Conservation (phyloP, 164 flowering plant genomes). For the Liriodendron chinense region DNA sequence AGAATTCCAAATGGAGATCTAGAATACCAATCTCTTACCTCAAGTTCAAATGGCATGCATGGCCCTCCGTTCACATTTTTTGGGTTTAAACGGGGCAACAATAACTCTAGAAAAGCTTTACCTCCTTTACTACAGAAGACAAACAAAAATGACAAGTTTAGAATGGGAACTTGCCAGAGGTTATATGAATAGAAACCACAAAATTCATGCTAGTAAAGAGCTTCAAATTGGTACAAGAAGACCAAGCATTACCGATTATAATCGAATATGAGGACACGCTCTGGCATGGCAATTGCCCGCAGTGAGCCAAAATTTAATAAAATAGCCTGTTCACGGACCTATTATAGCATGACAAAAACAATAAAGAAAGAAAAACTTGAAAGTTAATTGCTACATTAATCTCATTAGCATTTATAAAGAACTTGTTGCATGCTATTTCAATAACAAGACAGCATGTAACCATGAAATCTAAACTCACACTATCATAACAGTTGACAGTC, state of each 20-base stretch:
- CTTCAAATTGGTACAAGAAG: background rate
- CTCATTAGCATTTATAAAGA: background rate
- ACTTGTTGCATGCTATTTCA: background rate
- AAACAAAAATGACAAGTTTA: conserved; percentile 7
- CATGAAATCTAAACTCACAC: background rate
- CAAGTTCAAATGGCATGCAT: conserved; percentile 92
- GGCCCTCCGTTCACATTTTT: conserved; percentile 64
- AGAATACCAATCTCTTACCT: conserved; percentile 49
- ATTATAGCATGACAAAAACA: conserved; percentile 1
- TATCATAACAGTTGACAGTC: background rate
- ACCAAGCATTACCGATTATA: conserved; percentile 58
- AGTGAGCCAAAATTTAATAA: conserved; percentile 84
- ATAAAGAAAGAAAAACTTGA: background rate
- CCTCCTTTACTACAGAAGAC: conserved; percentile 63
- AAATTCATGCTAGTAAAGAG: background rate
- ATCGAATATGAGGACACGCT: conserved; percentile 77
- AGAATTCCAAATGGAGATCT: background rate
- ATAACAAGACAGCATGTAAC: too few relatives aligned
- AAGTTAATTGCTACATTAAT: background rate
- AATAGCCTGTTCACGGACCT: conserved; percentile 96
- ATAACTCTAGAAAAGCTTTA: conserved; percentile 75
- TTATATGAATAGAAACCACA: background rate
- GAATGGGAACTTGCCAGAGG: conserved; percentile 1
- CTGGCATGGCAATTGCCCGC: conserved; percentile 89
- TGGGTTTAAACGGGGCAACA: conserved; percentile 87